Percentiles rank a stretch among this genome's conserved stretches.
Evolutionary conservation across 345 rosid species (phyloP).

Genomic region (Pugionium cornutum): DNA sequence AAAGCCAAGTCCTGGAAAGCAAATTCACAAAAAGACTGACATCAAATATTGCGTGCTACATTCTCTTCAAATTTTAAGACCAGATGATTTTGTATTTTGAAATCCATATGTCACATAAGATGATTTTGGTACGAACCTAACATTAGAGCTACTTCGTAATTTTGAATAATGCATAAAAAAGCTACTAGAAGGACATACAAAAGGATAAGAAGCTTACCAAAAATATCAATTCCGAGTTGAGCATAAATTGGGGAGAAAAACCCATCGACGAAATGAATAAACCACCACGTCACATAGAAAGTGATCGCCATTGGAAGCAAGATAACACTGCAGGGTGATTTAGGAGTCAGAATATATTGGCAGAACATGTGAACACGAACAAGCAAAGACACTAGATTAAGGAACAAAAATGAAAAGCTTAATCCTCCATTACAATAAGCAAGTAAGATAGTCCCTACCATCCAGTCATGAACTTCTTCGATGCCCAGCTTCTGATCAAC

Average conservation of each 20-base stretch:
- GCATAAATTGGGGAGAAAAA: slow-evolving; percentile 96
- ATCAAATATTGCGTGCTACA: slow-evolving; percentile 2
- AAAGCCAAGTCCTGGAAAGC: slow-evolving; percentile 81
- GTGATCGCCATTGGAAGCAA: slow-evolving; percentile 91
- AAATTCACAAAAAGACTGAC: slow-evolving; percentile 24
- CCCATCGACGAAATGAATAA: slow-evolving; percentile 96
- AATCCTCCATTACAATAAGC: background rate
- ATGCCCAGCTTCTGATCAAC: slow-evolving; percentile 95
- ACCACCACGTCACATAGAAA: slow-evolving; percentile 99
- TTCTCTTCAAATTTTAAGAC: background rate
- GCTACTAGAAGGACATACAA: background rate
- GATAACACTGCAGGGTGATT: slow-evolving; percentile 73
- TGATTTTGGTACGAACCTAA: background rate
- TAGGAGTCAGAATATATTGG: slow-evolving; percentile 33
- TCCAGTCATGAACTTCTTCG: slow-evolving; percentile 99
- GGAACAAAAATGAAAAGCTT: background rate
- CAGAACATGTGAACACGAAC: slow-evolving; percentile 6
- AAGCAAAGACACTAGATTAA: background rate
- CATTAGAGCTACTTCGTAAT: background rate
- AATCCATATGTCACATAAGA: background rate
- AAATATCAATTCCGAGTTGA: slow-evolving; percentile 88
- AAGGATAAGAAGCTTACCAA: slow-evolving; percentile 55
- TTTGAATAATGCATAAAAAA: background rate
- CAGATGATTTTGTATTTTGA: background rate
- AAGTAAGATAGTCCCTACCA: slow-evolving; percentile 50